These are phyloP conservation scores for Malus hybrid DNA, from an alignment of 331 rosid species.

Conservation along the genomic window DNA sequence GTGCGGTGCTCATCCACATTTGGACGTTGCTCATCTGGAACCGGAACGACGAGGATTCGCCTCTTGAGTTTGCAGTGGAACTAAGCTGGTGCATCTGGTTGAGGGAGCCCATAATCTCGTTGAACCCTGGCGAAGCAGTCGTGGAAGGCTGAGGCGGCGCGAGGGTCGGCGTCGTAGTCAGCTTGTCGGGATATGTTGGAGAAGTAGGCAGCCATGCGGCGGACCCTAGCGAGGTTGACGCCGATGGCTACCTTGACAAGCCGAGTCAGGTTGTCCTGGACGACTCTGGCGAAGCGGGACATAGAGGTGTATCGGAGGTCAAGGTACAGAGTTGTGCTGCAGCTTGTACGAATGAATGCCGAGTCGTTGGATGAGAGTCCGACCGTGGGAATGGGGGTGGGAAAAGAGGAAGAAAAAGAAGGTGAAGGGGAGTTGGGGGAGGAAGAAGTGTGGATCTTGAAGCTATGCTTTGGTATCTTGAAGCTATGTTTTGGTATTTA, in stretches of 20 bases:
- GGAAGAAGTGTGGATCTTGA: neutral
- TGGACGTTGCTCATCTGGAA: constrained; percentile 95
- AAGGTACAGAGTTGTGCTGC: constrained; percentile 77
- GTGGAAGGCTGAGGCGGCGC: constrained; percentile 56
- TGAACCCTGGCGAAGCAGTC: constrained; percentile 71
- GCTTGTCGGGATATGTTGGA: constrained; percentile 55
- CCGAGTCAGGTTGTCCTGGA: constrained; percentile 57
- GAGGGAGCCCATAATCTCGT: constrained; percentile 77
- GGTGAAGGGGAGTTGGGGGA: neutral
- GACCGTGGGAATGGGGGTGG: neutral
- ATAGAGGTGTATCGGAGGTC: constrained; percentile 79
- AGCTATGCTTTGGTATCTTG: too few relatives aligned
- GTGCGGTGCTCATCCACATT: constrained; percentile 99
- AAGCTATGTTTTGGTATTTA: neutral
- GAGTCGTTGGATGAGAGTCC: constrained; percentile 1
- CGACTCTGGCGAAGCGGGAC: constrained; percentile 71
- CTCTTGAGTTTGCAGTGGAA: constrained; percentile 6
- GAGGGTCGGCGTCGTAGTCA: constrained; percentile 40
- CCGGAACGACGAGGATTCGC: constrained; percentile 33
- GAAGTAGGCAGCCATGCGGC: constrained; percentile 42
- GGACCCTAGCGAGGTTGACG: constrained; percentile 54
- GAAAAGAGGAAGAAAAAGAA: neutral
- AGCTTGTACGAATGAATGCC: constrained; percentile 73
- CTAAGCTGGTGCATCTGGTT: constrained; percentile 70
- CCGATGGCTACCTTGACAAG: constrained; percentile 76